Evolutionary conservation across 768 basidiomycete species (phyloP).

Genomic region (Gymnopilus junonius): DNA sequence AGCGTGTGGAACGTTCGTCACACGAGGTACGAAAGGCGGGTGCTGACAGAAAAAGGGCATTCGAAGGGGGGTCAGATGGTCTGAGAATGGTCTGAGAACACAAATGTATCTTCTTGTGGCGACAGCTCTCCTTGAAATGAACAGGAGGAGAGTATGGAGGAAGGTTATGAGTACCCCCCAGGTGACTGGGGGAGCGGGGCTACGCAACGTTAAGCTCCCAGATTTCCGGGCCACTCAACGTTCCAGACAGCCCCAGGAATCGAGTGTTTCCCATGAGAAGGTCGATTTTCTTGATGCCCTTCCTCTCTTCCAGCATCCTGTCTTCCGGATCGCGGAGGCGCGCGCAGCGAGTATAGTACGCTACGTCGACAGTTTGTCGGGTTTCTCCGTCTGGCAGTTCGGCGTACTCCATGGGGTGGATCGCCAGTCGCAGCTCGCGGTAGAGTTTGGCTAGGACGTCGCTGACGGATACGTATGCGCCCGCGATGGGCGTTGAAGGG

Average conservation of each 20-base stretch:
- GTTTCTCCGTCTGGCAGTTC: constrained; percentile 34
- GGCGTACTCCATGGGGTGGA: constrained; percentile 49
- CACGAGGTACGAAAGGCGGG: constrained; percentile 4
- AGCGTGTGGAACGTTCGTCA: constrained; percentile 4
- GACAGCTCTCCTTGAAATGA: constrained; percentile 3
- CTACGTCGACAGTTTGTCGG: constrained; percentile 42
- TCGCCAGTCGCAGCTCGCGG: constrained; percentile 48
- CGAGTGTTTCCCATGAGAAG: constrained; percentile 49
- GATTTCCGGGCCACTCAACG: constrained; percentile 40
- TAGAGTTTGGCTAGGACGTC: constrained; percentile 56
- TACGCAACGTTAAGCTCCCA: constrained; percentile 49
- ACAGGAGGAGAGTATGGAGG: constrained; percentile 1
- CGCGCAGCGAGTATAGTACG: constrained; percentile 49
- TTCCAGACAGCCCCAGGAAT: constrained; percentile 56
- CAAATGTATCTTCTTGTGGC: not conserved
- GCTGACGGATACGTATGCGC: constrained; percentile 43
- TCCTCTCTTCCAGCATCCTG: constrained; percentile 41
- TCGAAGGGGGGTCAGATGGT: constrained; percentile 7
- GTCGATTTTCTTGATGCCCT: constrained; percentile 61
- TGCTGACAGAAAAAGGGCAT: constrained; percentile 3
- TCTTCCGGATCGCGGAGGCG: constrained; percentile 35
- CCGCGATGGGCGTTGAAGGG: constrained; percentile 27
- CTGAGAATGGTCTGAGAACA: too few relatives aligned
- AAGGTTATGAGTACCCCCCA: not conserved
- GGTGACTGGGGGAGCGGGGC: constrained; percentile 7